Evolutionary conservation across 2,329 filamentous ascomycete species (phyloP).

Genomic region (Botryotinia narcissicola): DNA sequence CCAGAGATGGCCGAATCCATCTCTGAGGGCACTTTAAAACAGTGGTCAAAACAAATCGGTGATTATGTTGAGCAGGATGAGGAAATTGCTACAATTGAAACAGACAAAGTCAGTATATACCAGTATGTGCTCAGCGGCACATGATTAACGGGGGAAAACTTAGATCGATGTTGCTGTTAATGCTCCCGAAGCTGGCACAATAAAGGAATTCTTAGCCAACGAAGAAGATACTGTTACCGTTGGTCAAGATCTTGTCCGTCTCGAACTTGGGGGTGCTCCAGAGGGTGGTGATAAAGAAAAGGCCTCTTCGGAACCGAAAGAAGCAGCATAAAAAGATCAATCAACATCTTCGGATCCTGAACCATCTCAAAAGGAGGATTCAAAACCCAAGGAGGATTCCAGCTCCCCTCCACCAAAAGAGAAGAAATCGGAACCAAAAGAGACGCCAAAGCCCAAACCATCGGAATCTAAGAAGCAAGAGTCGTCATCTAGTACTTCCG

Average conservation of each 20-base stretch:
- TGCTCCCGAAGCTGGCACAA: conserved; percentile 82
- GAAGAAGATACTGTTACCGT: conserved; percentile 96
- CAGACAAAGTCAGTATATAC: conserved; percentile 73
- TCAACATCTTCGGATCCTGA: conserved; percentile 49
- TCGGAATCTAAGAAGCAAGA: conserved; percentile 40
- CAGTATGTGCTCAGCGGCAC: neutral
- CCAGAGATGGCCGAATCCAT: conserved; percentile 99
- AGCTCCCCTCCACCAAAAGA: conserved; percentile 43
- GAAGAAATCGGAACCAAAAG: conserved; percentile 44
- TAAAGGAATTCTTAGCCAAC: conserved; percentile 86
- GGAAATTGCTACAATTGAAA: conserved; percentile 98
- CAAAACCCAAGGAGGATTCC: conserved; percentile 43
- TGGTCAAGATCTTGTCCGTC: conserved; percentile 82
- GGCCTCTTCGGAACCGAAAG: conserved; percentile 54
- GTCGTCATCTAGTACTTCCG: conserved; percentile 36
- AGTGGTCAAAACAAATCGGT: conserved; percentile 88
- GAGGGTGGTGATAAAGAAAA: conserved; percentile 54
- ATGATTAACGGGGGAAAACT: conserved; percentile 1
- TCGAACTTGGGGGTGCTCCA: conserved; percentile 73
- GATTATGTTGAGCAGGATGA: conserved; percentile 95
- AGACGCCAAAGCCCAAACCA: conserved; percentile 41
- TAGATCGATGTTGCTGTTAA: conserved; percentile 97
- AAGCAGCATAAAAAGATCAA: conserved; percentile 55
- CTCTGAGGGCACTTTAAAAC: conserved; percentile 93
- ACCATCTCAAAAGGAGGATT: conserved; percentile 41